Base-by-base conservation (phyloP, 108 stramenopile species). In the Nitzschia sp. region DNA sequence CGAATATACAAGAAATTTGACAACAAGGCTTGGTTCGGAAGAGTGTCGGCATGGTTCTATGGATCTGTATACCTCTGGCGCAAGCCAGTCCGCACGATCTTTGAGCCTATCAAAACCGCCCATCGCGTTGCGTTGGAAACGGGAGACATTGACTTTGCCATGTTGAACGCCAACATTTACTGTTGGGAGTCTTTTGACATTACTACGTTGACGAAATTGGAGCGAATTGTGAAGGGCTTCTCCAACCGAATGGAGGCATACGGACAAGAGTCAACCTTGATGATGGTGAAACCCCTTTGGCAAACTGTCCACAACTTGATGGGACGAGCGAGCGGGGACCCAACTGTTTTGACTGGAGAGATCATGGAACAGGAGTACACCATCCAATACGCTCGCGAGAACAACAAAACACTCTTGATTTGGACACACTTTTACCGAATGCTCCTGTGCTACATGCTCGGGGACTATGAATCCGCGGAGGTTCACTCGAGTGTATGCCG, bases 111-210 rank as follows among this genome's bases (percentile, higher is more conserved):
- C 56, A 68, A 51, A 29, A 1, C 62, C 19, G 69, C 75, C 15
- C 69, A 70, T 46, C 60, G 61, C 0, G 60, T 70, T 11, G 75
- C 67, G 14, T 41, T 76, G n/a, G 61, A 65, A 37, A 71, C 70
- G 9, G 76, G 76, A 7, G 76, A 77, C 50, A 61, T 66, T 34
- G 76, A 77, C 21, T 71, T 60, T 67, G 70, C 64, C 51, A 69
- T 67, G 64, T 24, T 63, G 50, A 53, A 57, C 19, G 68, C 69
- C 12, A 70, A 76, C 48, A 63, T 71, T 46, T 63, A 63, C 26
- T 76, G 62, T 43, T 70, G 75, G 75, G 55, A 63, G 43, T 63
- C 75, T 38, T 51, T 65, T 61, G 54, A 74, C 19, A 67, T 58
- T 14, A 44, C 54, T 0, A 43, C 51, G 19, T 50, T 53, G 5